Evolutionary conservation across 2,329 filamentous ascomycete species (phyloP).

Genomic region (Verticillium nonalfalfae): DNA sequence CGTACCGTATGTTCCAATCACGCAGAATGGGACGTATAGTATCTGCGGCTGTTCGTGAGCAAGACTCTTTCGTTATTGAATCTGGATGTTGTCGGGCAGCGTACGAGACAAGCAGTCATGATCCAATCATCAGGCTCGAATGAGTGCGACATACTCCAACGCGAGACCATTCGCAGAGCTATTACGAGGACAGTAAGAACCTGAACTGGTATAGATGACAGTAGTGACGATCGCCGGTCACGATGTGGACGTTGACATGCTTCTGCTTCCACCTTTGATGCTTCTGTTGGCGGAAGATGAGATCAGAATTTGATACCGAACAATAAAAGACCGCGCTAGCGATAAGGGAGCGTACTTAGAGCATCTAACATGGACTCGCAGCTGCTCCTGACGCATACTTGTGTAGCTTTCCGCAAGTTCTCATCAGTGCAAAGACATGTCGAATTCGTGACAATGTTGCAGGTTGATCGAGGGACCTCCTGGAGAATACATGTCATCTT

Average conservation of each 20-base stretch:
- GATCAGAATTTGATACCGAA: too few species aligned
- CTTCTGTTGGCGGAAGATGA: slow-evolving; percentile 16
- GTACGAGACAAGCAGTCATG: slow-evolving; percentile 25
- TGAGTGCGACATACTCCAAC: slow-evolving; percentile 21
- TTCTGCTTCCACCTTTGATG: slow-evolving; percentile 21
- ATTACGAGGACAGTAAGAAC: slow-evolving; percentile 24
- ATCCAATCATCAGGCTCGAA: slow-evolving; percentile 32
- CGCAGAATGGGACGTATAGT: slow-evolving; percentile 22
- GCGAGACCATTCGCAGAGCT: slow-evolving; percentile 27
- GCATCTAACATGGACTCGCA: slow-evolving; percentile 17
- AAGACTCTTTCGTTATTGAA: not conserved
- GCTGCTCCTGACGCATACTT: slow-evolving; percentile 15
- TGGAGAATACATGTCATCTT: slow-evolving; percentile 16
- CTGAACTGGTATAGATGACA: slow-evolving; percentile 27
- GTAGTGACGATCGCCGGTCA: slow-evolving; percentile 21
- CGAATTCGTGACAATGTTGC: slow-evolving; percentile 14
- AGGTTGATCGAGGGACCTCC: slow-evolving; percentile 15
- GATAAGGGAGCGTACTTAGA: slow-evolving; percentile 13
- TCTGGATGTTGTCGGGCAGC: slow-evolving; percentile 1
- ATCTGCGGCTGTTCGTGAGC: slow-evolving; percentile 10
- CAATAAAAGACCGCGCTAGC: not conserved
- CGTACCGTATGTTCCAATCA: slow-evolving; percentile 23
- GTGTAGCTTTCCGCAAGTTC: slow-evolving; percentile 10
- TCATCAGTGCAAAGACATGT: slow-evolving; percentile 21
- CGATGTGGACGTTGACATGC: slow-evolving; percentile 24